Evolutionary conservation across 371 early-diverging fungal species (phyloP).

Genomic region (Mortierella sp.): DNA sequence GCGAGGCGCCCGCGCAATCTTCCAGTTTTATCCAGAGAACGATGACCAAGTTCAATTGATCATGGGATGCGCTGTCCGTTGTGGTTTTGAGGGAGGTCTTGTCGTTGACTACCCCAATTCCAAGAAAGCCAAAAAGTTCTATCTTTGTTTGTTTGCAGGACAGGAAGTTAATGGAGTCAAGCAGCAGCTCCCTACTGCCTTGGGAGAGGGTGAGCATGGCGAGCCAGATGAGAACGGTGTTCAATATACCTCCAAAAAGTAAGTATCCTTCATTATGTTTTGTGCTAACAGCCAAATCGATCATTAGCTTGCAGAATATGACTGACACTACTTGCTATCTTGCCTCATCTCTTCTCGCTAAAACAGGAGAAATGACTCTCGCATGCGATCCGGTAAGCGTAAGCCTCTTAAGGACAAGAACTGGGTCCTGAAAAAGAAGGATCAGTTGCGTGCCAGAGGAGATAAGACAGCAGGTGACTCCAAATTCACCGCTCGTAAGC

Average conservation of each 20-base stretch:
- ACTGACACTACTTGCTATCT: not conserved
- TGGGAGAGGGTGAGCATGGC: conserved; percentile 81
- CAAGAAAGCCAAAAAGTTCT: conserved; percentile 97
- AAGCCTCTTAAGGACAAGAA: conserved; percentile 85
- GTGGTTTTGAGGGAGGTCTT: conserved; percentile 98
- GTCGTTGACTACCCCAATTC: conserved; percentile 98
- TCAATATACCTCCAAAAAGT: conserved; percentile 58
- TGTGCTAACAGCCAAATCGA: not conserved
- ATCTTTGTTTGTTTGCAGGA: conserved; percentile 96
- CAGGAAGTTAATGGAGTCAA: conserved; percentile 67
- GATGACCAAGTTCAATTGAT: conserved; percentile 96
- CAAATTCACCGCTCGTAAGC: conserved; percentile 97
- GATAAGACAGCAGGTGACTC: conserved; percentile 92
- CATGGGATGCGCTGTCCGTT: conserved; percentile 86
- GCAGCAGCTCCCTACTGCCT: conserved; percentile 80
- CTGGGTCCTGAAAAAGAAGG: conserved; percentile 96
- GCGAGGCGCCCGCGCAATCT: conserved; percentile 94
- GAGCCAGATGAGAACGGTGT: conserved; percentile 64
- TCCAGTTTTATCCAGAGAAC: conserved; percentile 99
- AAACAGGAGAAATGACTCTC: conserved; percentile 54
- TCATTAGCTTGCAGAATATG: not conserved
- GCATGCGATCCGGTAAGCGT: conserved; percentile 62
- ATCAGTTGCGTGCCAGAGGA: conserved; percentile 85
- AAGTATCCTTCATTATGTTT: conserved; percentile 11
- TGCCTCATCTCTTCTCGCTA: not conserved